Percentiles rank a stretch among this genome's conserved stretches.
These are phyloP conservation scores for Puccinia horiana DNA, from an alignment of 1,284 basidiomycete species.

Conservation along the genomic window DNA sequence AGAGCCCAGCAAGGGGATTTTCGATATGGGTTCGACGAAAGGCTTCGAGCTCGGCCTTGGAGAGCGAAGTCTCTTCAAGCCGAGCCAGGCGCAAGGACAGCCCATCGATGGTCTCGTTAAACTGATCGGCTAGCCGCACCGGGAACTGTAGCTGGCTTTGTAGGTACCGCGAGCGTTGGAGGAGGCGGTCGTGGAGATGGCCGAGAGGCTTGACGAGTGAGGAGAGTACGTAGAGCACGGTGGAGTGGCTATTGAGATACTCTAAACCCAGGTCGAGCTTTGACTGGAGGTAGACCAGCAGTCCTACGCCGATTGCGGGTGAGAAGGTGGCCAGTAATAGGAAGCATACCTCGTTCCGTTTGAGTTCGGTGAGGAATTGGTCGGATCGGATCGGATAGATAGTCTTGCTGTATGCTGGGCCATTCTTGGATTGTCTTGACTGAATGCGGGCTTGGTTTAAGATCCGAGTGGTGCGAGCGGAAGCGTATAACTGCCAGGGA, in stretches of 20 bases:
- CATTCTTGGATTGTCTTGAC: background rate
- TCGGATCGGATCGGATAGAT: constrained; percentile 13
- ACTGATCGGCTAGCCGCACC: background rate
- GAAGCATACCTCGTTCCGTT: constrained; percentile 6
- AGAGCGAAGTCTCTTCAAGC: background rate
- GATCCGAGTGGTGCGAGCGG: constrained; percentile 27
- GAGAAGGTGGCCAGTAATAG: constrained; percentile 29
- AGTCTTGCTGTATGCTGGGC: background rate
- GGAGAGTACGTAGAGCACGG: constrained; percentile 21
- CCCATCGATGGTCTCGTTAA: constrained; percentile 12
- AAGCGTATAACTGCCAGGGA: constrained; percentile 37
- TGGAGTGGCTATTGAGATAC: constrained; percentile 35
- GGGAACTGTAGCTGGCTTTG: constrained; percentile 38
- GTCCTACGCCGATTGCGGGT: background rate
- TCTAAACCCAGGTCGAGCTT: constrained; percentile 11
- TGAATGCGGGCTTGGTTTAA: background rate
- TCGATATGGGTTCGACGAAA: constrained; percentile 11
- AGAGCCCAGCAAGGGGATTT: background rate
- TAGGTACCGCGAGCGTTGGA: background rate
- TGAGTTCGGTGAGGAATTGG: constrained; percentile 28
- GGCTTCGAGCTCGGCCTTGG: constrained; percentile 9
- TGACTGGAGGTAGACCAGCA: constrained; percentile 23
- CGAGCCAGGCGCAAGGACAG: background rate
- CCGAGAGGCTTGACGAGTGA: constrained; percentile 31
- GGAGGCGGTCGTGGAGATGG: constrained; percentile 12